Evolutionary conservation across 2,329 filamentous ascomycete genomes (phyloP).

Genomic region (Penicillium occitanis): DNA sequence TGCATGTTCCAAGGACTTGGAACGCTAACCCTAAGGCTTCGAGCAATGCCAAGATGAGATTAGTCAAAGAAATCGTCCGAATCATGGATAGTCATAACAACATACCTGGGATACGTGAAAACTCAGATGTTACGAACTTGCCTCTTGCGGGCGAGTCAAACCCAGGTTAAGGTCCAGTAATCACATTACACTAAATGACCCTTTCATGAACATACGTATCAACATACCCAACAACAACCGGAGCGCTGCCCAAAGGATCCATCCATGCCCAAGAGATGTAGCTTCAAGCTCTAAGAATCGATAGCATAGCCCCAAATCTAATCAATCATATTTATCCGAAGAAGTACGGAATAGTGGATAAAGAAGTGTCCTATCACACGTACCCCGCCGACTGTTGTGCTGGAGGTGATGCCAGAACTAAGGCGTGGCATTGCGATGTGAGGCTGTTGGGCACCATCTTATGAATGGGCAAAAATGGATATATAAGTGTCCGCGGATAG

Average conservation of each 20-base stretch:
- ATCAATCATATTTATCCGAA: not conserved
- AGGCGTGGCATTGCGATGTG: not conserved
- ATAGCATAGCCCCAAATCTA: not conserved
- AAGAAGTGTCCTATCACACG: not conserved
- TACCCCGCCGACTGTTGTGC: not conserved
- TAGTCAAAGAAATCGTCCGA: not conserved
- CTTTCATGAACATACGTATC: not conserved
- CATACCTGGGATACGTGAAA: not conserved
- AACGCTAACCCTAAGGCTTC: not conserved
- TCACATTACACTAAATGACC: not conserved
- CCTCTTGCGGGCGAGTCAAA: not conserved
- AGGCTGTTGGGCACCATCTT: slow-evolving; percentile 19
- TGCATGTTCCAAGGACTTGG: not conserved
- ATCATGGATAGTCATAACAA: not conserved
- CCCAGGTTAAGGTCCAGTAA: not conserved
- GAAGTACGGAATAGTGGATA: not conserved
- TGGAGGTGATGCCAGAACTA: not conserved
- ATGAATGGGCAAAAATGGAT: not conserved
- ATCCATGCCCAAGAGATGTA: not conserved
- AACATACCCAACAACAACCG: not conserved
- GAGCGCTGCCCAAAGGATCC: not conserved
- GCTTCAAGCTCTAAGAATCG: not conserved
- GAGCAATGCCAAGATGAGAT: not conserved
- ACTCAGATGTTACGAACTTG: not conserved
- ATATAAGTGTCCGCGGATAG: slow-evolving; percentile 1